Conservation (phyloP, 177 flowering plant genomes). For the Vitis hybrid region DNA sequence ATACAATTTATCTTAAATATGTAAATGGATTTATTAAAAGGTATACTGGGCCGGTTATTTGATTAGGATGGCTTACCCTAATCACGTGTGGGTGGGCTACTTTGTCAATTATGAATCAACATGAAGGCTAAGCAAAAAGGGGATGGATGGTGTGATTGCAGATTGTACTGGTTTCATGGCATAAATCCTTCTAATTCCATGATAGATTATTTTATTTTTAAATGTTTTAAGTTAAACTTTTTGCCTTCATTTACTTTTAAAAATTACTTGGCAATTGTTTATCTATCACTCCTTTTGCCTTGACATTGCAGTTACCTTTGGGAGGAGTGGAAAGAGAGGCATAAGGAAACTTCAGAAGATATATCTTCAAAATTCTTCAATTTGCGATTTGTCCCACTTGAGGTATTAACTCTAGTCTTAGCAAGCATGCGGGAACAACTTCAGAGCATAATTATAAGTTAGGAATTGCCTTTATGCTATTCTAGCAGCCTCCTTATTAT, state of each 20-base stretch:
- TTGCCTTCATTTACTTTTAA: background rate
- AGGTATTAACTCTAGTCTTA: conserved; percentile 46
- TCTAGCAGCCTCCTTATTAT: background rate
- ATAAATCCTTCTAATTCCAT: no score
- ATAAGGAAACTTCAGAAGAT: conserved; percentile 55
- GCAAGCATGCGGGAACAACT: background rate
- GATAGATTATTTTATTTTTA: no score
- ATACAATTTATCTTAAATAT: no score
- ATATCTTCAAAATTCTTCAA: conserved; percentile 53
- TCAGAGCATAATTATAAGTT: background rate
- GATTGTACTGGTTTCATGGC: no score
- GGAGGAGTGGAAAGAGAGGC: conserved; percentile 96
- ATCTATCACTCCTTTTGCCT: conserved; percentile 2
- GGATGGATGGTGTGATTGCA: no score
- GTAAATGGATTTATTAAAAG: no score
- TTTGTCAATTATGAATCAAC: no score
- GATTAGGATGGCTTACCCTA: no score
- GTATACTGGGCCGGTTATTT: no score
- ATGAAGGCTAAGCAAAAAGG: no score
- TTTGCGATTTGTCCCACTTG: conserved; percentile 77
- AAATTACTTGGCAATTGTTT: background rate
- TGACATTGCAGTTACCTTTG: conserved; percentile 67
- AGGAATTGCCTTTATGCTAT: background rate
- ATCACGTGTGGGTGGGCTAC: no score
- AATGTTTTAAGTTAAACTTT: no score